Base-by-base conservation (phyloP, 495 filamentous ascomycete species). In the Aspergillus cristatus region DNA sequence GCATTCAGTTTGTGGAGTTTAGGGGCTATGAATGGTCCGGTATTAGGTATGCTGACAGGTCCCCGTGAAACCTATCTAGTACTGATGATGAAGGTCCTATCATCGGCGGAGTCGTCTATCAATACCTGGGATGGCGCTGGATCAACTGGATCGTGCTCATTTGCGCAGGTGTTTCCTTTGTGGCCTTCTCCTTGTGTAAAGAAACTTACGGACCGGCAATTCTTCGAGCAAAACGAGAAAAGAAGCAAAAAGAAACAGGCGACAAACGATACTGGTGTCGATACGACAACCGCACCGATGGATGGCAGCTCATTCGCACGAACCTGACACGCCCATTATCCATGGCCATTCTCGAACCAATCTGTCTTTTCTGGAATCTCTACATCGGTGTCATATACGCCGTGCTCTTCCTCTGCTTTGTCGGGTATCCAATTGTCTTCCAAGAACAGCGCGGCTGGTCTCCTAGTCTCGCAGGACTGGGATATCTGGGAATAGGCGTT, bases 81-180 rank as follows among this genome's bases (percentile, higher is more conserved):
- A 61, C 25, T 36, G 15, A 35, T 24, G 6, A n/a, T 3, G 54
- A 3, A 59, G 67, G 71, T 1, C 79, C 74, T 0, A 55, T 84
- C 0, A 77, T 87, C 29, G 84, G 81, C 17, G 84, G 83, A 1
- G 78, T 85, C 44, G 72, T 82, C 3, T 81, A 65, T 41, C 69
- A 86, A 57, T 75, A 81, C 45, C 67, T 87, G 11, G 81, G 81
- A 7, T 91, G 85, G 85, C 62, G 81, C 25, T 87, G 83, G 85
- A 78, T 75, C 7, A 84, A 82, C 57, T 90, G 84, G 82, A 48
- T 89, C n/a, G 72, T 82, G 5, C 57, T 88, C 18, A 85, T 86
- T 24, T 65, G 69, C 2, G 76, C 71, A 7, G 66, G 70, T 2
- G 71, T 72, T 3, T 51, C 54, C 6, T 64, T 71, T 14, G n/a